Evolutionary conservation across 2,329 filamentous ascomycete species (phyloP).

Genomic region (Diplodia intermedia): DNA sequence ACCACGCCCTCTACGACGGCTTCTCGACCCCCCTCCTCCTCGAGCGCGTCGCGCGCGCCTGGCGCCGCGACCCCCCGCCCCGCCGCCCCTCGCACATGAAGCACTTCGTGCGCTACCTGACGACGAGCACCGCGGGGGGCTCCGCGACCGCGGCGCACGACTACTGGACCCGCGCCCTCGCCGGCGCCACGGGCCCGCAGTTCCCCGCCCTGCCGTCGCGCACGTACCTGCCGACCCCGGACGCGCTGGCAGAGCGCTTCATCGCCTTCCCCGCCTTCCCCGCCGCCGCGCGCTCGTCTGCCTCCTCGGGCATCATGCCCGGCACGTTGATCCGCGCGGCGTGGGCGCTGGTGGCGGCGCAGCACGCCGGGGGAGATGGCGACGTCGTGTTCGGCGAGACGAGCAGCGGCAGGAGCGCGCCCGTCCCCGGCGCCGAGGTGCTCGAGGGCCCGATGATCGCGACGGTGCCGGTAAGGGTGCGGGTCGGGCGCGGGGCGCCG

Average conservation of each 20-base stretch:
- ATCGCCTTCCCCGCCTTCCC: neutral
- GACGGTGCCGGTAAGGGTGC: constrained; percentile 73
- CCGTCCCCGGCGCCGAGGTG: constrained; percentile 71
- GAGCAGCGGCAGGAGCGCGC: constrained; percentile 78
- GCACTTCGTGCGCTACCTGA: constrained; percentile 65
- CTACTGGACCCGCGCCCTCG: constrained; percentile 75
- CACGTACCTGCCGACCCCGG: constrained; percentile 60
- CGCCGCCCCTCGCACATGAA: constrained; percentile 52
- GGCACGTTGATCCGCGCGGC: constrained; percentile 78
- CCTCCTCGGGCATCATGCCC: constrained; percentile 55
- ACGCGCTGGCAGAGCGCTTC: constrained; percentile 45
- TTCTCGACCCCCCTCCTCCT: constrained; percentile 45
- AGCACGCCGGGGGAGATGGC: constrained; percentile 64
- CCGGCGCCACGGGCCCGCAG: constrained; percentile 61
- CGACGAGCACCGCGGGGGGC: constrained; percentile 35
- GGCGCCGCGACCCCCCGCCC: neutral
- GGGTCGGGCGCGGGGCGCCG: constrained; percentile 52
- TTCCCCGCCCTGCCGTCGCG: constrained; percentile 60
- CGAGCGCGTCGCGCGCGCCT: constrained; percentile 42
- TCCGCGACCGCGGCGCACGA: constrained; percentile 53
- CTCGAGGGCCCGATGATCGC: constrained; percentile 82
- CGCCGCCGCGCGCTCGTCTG: constrained; percentile 40
- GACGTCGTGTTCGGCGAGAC: constrained; percentile 81
- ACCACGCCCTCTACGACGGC: constrained; percentile 53
- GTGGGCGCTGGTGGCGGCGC: constrained; percentile 65